Evolutionary conservation across 768 basidiomycete species (phyloP).

Genomic region (Russula griseocarnosa): DNA sequence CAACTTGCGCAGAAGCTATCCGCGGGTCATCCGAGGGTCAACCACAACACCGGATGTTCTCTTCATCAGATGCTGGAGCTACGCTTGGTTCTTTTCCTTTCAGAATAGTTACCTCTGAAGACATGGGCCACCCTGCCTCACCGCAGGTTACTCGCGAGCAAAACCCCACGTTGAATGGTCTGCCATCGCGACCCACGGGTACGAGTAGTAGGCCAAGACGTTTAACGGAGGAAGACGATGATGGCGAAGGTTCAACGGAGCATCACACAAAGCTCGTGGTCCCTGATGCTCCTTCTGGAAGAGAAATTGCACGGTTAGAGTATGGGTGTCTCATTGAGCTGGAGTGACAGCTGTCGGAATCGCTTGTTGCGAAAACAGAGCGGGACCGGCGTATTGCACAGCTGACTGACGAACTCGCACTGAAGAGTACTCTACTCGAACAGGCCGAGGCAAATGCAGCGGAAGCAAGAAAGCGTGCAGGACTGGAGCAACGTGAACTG

Average conservation of each 20-base stretch:
- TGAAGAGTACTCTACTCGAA: constrained; percentile 72
- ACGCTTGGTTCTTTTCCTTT: constrained; percentile 59
- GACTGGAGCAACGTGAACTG: too few species aligned
- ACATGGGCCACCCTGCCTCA: constrained; percentile 25
- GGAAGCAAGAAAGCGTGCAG: too few species aligned
- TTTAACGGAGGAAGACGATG: constrained; percentile 50
- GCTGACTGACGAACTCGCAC: constrained; percentile 58
- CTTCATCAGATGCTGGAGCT: constrained; percentile 33
- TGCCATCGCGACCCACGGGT: constrained; percentile 36
- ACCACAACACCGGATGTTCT: constrained; percentile 37
- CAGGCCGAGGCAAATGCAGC: constrained; percentile 43
- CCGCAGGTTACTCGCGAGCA: not conserved
- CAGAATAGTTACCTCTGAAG: constrained; percentile 30
- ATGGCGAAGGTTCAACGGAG: constrained; percentile 47
- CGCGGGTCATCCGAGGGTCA: too few species aligned
- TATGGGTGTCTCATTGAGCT: constrained; percentile 47
- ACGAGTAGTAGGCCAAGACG: constrained; percentile 29
- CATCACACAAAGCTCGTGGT: constrained; percentile 67
- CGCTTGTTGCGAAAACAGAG: constrained; percentile 44
- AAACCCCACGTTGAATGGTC: constrained; percentile 39
- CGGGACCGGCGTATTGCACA: constrained; percentile 71
- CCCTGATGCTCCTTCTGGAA: constrained; percentile 61
- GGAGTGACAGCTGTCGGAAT: constrained; percentile 46
- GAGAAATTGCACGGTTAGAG: constrained; percentile 67
- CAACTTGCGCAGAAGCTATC: too few species aligned